Evolutionary conservation across 371 early-diverging fungal genomes (phyloP).

Genomic region (Apophysomyces elegans): DNA sequence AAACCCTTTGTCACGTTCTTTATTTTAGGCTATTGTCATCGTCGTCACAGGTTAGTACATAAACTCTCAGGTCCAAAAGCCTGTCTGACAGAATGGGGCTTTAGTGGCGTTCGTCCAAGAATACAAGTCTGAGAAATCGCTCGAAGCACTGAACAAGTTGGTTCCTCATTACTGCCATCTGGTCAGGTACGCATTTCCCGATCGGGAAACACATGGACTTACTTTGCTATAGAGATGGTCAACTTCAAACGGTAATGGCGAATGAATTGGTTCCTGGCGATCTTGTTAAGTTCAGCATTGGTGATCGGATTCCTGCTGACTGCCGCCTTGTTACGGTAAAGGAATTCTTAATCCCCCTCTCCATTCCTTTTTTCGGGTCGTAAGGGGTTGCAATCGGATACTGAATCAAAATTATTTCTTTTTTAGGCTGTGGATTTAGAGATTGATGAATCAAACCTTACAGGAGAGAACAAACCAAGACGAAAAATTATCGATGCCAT

Average conservation of each 20-base stretch:
- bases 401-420: not conserved
- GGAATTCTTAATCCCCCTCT: not conserved
- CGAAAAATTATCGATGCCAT: constrained; percentile 69
- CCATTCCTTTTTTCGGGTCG: not conserved
- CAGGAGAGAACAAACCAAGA: constrained; percentile 87
- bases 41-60: constrained; percentile 76
- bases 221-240: constrained; percentile 57
- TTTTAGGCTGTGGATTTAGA: constrained; percentile 72
- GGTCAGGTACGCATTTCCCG: constrained; percentile 55
- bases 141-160: constrained; percentile 87
- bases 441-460: constrained; percentile 87
- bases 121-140: constrained; percentile 83
- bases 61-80: not conserved
- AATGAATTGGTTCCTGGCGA: constrained; percentile 87
- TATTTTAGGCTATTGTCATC: constrained; percentile 78
- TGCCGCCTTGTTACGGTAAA: constrained; percentile 69
- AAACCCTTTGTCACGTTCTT: not conserved
- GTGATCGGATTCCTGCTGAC: constrained; percentile 93
- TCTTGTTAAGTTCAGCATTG: constrained; percentile 76
- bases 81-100: not conserved
- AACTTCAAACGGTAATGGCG: constrained; percentile 60
- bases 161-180: constrained; percentile 87
- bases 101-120: constrained; percentile 92
- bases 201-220: not conserved
- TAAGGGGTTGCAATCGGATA: not conserved